These are phyloP conservation scores for Mycena metata DNA, from an alignment of 768 basidiomycete genomes.

Conservation along the genomic window DNA sequence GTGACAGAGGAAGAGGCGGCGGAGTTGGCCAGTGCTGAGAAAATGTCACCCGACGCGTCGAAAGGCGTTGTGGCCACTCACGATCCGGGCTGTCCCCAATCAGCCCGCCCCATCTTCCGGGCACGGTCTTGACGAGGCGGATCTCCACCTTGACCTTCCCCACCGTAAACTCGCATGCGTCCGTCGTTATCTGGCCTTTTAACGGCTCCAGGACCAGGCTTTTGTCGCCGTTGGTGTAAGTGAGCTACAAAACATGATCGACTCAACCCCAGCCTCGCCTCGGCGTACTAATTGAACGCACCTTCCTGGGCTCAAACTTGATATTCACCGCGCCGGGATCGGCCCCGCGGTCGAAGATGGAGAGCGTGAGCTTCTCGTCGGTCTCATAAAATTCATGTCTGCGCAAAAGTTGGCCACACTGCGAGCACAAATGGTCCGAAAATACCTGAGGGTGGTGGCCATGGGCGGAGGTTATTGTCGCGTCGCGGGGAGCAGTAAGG, in stretches of 20 bases:
- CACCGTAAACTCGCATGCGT: constrained; percentile 72
- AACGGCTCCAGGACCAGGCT: constrained; percentile 82
- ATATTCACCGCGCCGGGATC: constrained; percentile 74
- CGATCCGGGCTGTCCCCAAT: constrained; percentile 84
- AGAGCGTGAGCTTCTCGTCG: constrained; percentile 79
- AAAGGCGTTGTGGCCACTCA: constrained; percentile 51
- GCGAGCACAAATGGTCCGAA: background rate
- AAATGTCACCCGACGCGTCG: constrained; percentile 9
- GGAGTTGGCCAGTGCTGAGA: constrained; percentile 49
- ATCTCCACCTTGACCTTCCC: constrained; percentile 93
- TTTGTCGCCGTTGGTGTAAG: constrained; percentile 79
- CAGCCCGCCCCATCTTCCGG: constrained; percentile 81
- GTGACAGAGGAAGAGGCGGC: constrained; percentile 48
- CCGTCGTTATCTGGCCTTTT: constrained; percentile 82
- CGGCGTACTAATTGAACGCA: constrained; percentile 40
- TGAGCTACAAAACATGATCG: constrained; percentile 53
- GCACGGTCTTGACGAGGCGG: constrained; percentile 74
- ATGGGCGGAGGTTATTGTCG: constrained; percentile 38
- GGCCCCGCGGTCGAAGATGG: constrained; percentile 84
- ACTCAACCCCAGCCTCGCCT: background rate
- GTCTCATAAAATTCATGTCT: constrained; percentile 94
- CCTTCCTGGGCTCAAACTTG: constrained; percentile 75
- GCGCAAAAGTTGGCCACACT: background rate
- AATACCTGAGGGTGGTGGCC: constrained; percentile 53
- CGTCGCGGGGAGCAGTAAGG: background rate